Conservation (phyloP, 2,329 filamentous ascomycete species). For the Neofusicoccum laricinum region DNA sequence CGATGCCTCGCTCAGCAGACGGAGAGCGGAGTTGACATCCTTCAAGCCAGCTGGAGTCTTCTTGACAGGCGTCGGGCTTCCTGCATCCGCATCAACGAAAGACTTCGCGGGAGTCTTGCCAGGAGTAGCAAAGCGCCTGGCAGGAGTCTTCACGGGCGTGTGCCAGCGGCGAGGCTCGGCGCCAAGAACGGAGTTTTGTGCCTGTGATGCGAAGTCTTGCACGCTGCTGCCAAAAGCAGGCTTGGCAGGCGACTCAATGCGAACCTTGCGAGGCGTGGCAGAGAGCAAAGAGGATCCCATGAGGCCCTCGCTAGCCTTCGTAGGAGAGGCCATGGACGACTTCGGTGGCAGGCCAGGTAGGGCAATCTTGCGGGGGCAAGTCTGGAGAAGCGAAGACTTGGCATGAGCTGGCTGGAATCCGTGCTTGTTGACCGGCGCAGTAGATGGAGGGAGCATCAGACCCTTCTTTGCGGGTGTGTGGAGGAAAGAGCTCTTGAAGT, state of each 20-base stretch:
- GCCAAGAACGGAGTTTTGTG: background rate
- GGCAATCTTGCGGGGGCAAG: conserved; percentile 16
- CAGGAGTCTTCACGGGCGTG: conserved; percentile 11
- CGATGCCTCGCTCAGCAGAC: conserved; percentile 1
- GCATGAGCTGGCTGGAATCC: background rate
- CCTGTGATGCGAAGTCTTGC: conserved; percentile 2
- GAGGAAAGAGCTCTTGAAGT: conserved; percentile 7
- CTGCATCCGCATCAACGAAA: background rate
- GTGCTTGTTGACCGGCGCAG: conserved; percentile 13
- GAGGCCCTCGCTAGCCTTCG: background rate
- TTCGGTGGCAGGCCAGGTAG: background rate
- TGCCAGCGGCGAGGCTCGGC: conserved; percentile 6
- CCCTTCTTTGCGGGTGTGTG: conserved; percentile 18
- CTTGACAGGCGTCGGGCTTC: conserved; percentile 11
- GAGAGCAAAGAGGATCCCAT: conserved; percentile 15
- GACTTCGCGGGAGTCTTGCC: conserved; percentile 3
- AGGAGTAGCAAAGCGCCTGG: conserved; percentile 6
- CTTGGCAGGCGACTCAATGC: conserved; percentile 7
- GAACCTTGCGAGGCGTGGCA: conserved; percentile 13
- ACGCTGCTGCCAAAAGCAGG: background rate
- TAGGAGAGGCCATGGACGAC: background rate
- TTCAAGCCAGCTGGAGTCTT: conserved; percentile 10
- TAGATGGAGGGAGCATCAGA: conserved; percentile 14
- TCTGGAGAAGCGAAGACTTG: conserved; percentile 15
- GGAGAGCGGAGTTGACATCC: conserved; percentile 12